Base-by-base conservation (phyloP, 805 yeast species). In the Candida ficus region DNA sequence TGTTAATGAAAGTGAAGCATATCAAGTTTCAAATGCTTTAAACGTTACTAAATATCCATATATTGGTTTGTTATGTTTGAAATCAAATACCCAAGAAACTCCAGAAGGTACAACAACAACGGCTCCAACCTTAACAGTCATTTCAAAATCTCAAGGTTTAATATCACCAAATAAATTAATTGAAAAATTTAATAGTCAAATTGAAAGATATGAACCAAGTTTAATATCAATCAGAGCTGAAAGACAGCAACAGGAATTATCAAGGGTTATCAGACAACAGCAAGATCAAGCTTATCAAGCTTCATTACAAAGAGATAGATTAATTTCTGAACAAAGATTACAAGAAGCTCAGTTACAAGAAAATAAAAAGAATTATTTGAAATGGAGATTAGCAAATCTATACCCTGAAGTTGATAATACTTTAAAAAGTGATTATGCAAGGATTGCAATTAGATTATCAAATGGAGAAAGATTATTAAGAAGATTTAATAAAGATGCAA, bases 271-370 rank as follows among this genome's bases (percentile, higher is more conserved):
- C 26, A 71, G 85, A 38, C 71, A 72, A 45, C 81, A 82, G 51
- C 96, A 90, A 60, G 93, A 88, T 54, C 64, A 73, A 33, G 88
- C 93, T 17, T 89, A 80, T 62, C 79, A 81, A 54, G 73, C 73
- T 27, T 80, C 95, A 0, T 64, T 90, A 27, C 72, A 73, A 14
- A 69, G 75, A 27, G 98, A 90, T 62, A 71, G 80, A 41, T 68
- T 70, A 38, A 67, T 80, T 25, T 73, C 70, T 19, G 66, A 65
- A 37, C 68, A 69, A 49, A 56, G 63, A 44, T 58, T 68, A 38
- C 44, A 47, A 35, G 52, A 46, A 31, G 53, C 41, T 29, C 47
- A 38, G 29, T 46, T 49, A 21, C 41, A 41, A 13, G 51, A 53
- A 30, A 54, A 55, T 25, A 53, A 60, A 33, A 60, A 55, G 25